Evolutionary conservation across 179 eudicot species (phyloP).

Genomic region (Camellia oleifera): DNA sequence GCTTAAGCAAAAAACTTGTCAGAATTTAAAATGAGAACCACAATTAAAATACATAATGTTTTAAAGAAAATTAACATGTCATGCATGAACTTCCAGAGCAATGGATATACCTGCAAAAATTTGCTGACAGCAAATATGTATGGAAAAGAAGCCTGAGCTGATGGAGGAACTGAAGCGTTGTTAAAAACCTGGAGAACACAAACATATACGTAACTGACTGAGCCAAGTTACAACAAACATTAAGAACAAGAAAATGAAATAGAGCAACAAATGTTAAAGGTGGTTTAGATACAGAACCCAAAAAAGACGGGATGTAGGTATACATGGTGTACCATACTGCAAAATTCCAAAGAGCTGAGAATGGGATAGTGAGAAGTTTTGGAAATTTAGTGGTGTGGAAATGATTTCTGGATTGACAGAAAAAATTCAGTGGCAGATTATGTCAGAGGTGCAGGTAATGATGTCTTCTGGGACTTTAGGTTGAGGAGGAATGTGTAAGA

Average conservation of each 20-base stretch:
- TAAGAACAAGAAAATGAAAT: not conserved
- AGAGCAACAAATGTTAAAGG: not conserved
- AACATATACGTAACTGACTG: not conserved
- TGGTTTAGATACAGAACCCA: not conserved
- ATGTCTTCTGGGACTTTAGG: no score
- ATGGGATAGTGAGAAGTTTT: no score
- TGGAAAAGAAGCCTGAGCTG: constrained; percentile 88
- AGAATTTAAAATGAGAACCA: not conserved
- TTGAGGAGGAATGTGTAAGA: no score
- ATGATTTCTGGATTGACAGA: no score
- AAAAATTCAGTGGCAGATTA: no score
- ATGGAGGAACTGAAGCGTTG: constrained; percentile 81
- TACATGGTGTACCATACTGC: not conserved
- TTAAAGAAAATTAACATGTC: not conserved
- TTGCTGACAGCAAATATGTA: constrained; percentile 87
- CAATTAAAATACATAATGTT: not conserved
- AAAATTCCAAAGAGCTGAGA: not conserved
- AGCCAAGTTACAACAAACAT: not conserved
- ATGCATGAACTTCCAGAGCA: not conserved
- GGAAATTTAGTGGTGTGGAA: no score
- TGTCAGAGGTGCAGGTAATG: no score
- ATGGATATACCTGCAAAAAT: constrained; percentile 65
- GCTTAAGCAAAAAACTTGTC: not conserved
- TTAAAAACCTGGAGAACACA: constrained; percentile 46
- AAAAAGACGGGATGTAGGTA: not conserved